Evolutionary conservation across 2,329 filamentous ascomycete species (phyloP), one percentile per base, ranked within the genome.

Genomic region (Beauveria bassiana): DNA sequence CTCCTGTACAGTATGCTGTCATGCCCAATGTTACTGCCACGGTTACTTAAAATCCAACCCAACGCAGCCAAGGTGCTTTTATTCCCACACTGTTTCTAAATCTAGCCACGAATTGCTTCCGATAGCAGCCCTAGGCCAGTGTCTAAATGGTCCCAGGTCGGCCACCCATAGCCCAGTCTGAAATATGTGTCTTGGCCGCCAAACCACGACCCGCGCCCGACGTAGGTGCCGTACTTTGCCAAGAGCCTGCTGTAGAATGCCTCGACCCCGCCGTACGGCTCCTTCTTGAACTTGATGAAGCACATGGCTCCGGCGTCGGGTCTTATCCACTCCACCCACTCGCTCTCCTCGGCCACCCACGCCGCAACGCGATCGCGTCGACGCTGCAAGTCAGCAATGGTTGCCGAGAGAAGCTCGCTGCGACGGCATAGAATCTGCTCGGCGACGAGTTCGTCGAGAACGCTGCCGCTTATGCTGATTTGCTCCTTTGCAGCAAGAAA

Each of bases 151-250:
- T 67, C 64, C 14, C 47, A 38, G 2, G 66, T 67, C 2, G 66
- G 66, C 67, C 65, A 69, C 8, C 69, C 68, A 45, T 64, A 69
- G 10, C 69, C 68, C 14, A 70, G 18, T 8, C 68, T 62, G 51
- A 70, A 70, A 38, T 62, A 67, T 1, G 38, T 61, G 60, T 69
- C 68, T 7, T 65, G 57, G 47, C 64, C 46, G 54, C 69, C 66
- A 43, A 68, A 68, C 65, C 68, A 69, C 22, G 65, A 62, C 1
- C 69, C 69, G 2, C 63, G 68, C 10, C 67, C 67, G 28, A 70
- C 58, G 28, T 69, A 68, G 1, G 65, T 66, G 10, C 54, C 61
- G 28, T 69, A 51, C n/a, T 65, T 58, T 5, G 57, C 47, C 3
- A 69, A 52, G 12, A 69, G 57, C 18, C 65, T 59, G 2, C 65